Evolutionary conservation across 2,329 filamentous ascomycete genomes (phyloP).

Genomic region (Venturia asperata): DNA sequence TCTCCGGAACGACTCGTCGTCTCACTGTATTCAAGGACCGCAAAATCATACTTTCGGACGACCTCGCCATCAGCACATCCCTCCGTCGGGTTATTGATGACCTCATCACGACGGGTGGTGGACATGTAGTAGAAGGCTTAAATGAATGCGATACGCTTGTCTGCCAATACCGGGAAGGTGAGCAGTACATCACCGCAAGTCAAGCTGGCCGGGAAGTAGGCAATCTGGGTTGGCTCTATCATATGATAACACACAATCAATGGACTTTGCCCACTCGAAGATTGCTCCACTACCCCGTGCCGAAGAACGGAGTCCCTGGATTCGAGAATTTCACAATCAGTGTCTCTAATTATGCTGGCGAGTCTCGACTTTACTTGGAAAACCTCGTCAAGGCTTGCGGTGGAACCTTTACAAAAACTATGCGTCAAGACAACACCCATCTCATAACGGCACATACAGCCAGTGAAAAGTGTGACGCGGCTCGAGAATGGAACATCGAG

Average conservation of each 20-base stretch:
- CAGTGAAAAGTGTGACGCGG: slow-evolving; percentile 90
- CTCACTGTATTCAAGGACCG: slow-evolving; percentile 66
- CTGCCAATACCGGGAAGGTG: slow-evolving; percentile 77
- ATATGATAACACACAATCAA: slow-evolving; percentile 77
- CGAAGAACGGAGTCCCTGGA: slow-evolving; percentile 67
- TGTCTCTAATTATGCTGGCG: slow-evolving; percentile 92
- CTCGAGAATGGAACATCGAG: slow-evolving; percentile 82
- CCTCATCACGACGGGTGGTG: slow-evolving; percentile 66
- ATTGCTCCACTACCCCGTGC: slow-evolving; percentile 83
- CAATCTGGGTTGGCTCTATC: slow-evolving; percentile 89
- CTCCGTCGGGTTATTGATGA: slow-evolving; percentile 60
- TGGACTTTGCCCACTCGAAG: slow-evolving; percentile 82
- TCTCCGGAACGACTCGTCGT: slow-evolving; percentile 24
- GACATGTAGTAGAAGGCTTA: slow-evolving; percentile 57
- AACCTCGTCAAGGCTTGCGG: slow-evolving; percentile 81
- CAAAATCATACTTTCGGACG: slow-evolving; percentile 66
- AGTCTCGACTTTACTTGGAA: slow-evolving; percentile 86
- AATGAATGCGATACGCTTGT: slow-evolving; percentile 74
- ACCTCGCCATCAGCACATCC: slow-evolving; percentile 63
- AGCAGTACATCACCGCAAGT: slow-evolving; percentile 69
- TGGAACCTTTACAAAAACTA: slow-evolving; percentile 85
- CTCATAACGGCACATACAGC: slow-evolving; percentile 82
- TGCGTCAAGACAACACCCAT: slow-evolving; percentile 94
- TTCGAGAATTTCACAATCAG: slow-evolving; percentile 75
- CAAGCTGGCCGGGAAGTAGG: slow-evolving; percentile 75